Conservation (phyloP, 306 rosid genomes). For the Dryas drummondii region DNA sequence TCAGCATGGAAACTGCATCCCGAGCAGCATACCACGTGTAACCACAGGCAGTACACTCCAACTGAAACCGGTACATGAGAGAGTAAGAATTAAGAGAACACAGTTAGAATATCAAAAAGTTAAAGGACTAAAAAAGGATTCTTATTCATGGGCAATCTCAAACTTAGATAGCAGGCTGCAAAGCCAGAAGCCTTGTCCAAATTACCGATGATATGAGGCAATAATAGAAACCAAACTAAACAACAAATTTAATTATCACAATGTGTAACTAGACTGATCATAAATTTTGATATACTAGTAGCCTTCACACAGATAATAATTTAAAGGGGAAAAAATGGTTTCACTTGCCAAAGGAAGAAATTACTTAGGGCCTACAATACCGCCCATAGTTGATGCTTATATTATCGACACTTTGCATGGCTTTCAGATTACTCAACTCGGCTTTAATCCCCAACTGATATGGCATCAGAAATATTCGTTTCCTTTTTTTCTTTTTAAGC, state of each 20-base stretch:
- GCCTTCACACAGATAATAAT: neutral
- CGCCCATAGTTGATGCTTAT: neutral
- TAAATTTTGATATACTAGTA: neutral
- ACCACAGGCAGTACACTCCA: slow-evolving; percentile 91
- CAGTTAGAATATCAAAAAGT: neutral
- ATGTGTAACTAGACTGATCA: neutral
- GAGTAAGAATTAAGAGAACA: slow-evolving; percentile 2
- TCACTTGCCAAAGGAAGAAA: neutral
- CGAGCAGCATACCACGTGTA: slow-evolving; percentile 87
- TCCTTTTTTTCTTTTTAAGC: neutral
- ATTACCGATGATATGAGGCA: neutral
- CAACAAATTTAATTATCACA: neutral
- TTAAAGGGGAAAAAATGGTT: neutral
- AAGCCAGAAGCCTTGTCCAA: neutral
- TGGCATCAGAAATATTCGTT: neutral
- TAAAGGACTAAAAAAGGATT: neutral
- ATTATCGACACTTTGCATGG: neutral
- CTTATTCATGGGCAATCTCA: neutral
- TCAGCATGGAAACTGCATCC: slow-evolving; percentile 69
- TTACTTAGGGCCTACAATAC: neutral
- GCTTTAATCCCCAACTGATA: neutral
- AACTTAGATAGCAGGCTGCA: neutral
- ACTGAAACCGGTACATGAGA: slow-evolving; percentile 47
- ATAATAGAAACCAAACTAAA: neutral
- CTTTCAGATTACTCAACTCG: neutral